Percentiles rank a stretch among this genome's conserved stretches.
phyloP scores from a whole-genome alignment of 768 basidiomycete genomes.

The Kockovaella imperatae region DNA sequence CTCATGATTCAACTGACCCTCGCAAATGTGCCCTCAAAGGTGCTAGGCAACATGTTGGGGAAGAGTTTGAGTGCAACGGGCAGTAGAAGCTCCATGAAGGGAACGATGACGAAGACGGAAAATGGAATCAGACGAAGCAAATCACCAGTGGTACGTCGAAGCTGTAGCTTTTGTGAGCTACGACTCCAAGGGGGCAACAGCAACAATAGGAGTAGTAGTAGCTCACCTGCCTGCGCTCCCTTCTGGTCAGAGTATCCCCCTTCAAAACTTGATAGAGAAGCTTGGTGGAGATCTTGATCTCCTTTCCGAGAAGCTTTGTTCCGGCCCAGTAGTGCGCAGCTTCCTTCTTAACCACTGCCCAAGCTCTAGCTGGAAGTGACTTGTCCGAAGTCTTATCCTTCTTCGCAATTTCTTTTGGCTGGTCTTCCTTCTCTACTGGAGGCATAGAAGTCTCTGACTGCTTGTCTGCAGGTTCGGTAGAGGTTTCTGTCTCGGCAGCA shows the following conservation, averaged over 20 bases:
- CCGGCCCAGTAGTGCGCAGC: slow-evolving; percentile 96
- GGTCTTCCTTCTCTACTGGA: too few species aligned
- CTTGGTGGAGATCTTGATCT: slow-evolving; percentile 79
- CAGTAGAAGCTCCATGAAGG: slow-evolving; percentile 95
- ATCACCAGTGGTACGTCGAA: slow-evolving; percentile 89
- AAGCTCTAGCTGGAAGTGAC: slow-evolving; percentile 52
- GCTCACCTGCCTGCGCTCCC: slow-evolving; percentile 82
- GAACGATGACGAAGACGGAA: slow-evolving; percentile 85
- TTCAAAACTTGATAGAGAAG: slow-evolving; percentile 88
- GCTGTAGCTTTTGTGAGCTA: slow-evolving; percentile 49
- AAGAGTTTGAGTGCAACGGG: slow-evolving; percentile 95
- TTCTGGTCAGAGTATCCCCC: slow-evolving; percentile 79
- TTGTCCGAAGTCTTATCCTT: slow-evolving; percentile 19
- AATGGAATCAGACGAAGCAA: slow-evolving; percentile 88
- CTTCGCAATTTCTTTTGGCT: slow-evolving; percentile 30
- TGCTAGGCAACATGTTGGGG: slow-evolving; percentile 97
- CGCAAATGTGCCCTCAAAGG: slow-evolving; percentile 94
- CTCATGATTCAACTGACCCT: slow-evolving; percentile 53
- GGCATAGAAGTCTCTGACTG: too few species aligned
- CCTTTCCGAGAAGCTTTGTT: slow-evolving; percentile 83
- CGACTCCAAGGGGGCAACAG: not conserved
- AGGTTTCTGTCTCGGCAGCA: too few species aligned
- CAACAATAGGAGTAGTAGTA: not conserved
- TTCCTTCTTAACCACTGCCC: slow-evolving; percentile 94
- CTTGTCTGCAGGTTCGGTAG: slow-evolving; percentile 17